Evolutionary conservation across 2,329 filamentous ascomycete species (phyloP).

Genomic region (Cladosporium sp.): DNA sequence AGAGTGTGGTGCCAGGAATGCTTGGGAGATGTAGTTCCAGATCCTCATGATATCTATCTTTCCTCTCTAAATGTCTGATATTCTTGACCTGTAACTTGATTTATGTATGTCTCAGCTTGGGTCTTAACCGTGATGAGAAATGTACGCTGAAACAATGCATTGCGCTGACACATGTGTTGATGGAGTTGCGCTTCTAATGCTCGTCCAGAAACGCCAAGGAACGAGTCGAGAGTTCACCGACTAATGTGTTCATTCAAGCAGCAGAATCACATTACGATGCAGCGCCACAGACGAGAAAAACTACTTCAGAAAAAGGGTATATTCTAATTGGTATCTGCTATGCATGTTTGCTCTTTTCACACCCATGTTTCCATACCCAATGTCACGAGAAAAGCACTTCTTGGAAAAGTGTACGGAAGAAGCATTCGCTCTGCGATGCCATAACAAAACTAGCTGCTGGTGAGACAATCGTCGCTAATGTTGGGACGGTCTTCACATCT

Average conservation of each 20-base stretch:
- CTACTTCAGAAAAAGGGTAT: conserved; percentile 1
- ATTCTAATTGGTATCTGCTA: conserved; percentile 12
- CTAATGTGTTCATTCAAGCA: too few species aligned
- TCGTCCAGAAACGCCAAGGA: not conserved
- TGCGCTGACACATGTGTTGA: not conserved
- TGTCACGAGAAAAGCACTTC: not conserved
- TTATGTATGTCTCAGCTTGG: too few species aligned
- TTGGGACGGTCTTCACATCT: conserved; percentile 26
- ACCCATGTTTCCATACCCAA: conserved; percentile 1
- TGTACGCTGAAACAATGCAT: too few species aligned
- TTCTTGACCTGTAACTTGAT: not conserved
- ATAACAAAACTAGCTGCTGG: not conserved
- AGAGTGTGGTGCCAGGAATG: not conserved
- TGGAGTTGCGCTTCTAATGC: not conserved
- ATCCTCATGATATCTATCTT: not conserved
- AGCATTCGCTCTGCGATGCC: not conserved
- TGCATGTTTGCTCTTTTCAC: not conserved
- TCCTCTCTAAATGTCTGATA: not conserved
- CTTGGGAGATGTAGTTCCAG: conserved; percentile 8
- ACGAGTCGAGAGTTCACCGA: not conserved
- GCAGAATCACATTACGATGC: too few species aligned
- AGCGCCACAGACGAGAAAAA: not conserved
- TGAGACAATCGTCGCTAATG: not conserved
- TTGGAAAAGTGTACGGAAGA: not conserved
- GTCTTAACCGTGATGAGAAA: too few species aligned